Conservation (phyloP, 805 yeast species). For the Isabelozyma rhagii region DNA sequence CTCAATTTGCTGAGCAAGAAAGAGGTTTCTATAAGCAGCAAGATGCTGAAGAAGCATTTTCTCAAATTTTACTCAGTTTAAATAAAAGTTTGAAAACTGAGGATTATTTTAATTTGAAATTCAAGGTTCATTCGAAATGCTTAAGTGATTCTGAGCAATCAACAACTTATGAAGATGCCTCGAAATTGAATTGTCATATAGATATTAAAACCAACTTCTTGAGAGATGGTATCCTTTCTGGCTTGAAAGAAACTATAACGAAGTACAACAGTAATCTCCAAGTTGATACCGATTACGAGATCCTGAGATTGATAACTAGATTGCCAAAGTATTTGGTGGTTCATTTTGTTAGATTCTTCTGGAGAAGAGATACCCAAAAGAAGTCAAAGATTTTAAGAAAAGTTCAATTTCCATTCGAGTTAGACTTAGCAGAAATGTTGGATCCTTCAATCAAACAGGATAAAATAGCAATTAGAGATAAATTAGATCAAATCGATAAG, state of each 20-base stretch:
- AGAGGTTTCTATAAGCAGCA: conserved; percentile 84
- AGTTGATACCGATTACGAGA: conserved; percentile 66
- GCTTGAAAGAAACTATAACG: conserved; percentile 73
- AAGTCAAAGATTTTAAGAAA: conserved; percentile 92
- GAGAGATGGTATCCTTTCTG: conserved; percentile 75
- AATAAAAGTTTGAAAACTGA: conserved; percentile 48
- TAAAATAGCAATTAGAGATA: conserved; percentile 72
- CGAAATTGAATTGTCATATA: conserved; percentile 87
- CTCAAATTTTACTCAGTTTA: conserved; percentile 64
- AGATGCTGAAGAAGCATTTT: conserved; percentile 96
- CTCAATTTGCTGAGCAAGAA: conserved; percentile 86
- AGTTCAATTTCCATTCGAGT: conserved; percentile 91
- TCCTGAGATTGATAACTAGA: conserved; percentile 59
- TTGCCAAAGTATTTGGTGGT: conserved; percentile 86
- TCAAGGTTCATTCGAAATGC: conserved; percentile 57
- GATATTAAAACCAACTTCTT: conserved; percentile 80
- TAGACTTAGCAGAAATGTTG: conserved; percentile 82
- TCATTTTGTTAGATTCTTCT: conserved; percentile 90
- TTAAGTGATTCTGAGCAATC: conserved; percentile 27
- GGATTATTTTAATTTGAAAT: conserved; percentile 60
- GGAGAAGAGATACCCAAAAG: conserved; percentile 89
- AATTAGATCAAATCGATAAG: conserved; percentile 71
- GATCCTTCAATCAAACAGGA: conserved; percentile 70
- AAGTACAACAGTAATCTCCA: conserved; percentile 72
- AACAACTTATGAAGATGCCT: conserved; percentile 46